Evolutionary conservation across 495 filamentous ascomycete genomes (phyloP).

Genomic region (Bacidia gigantensis): DNA sequence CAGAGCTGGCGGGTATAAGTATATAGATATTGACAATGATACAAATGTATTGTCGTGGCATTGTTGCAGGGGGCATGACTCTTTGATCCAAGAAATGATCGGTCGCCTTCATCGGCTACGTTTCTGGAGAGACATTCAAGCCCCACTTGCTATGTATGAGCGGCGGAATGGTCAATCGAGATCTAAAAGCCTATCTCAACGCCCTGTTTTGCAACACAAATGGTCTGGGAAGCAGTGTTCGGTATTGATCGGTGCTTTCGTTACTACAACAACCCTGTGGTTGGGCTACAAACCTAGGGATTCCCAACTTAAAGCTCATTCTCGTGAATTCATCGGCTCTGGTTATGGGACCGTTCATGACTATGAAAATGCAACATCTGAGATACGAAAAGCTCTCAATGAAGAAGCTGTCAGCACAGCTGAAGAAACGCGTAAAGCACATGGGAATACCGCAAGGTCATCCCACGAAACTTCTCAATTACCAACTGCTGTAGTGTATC

Average conservation of each 20-base stretch:
- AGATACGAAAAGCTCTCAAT: neutral
- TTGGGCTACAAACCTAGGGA: neutral
- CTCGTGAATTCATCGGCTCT: neutral
- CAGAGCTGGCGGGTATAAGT: neutral
- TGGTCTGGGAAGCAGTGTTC: no score
- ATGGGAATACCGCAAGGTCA: constrained; percentile 87
- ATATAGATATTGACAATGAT: neutral
- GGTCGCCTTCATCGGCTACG: no score
- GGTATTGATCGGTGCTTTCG: no score
- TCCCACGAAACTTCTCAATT: constrained; percentile 63
- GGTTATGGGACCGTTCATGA: no score
- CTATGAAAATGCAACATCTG: neutral
- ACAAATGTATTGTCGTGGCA: no score
- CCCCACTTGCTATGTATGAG: no score
- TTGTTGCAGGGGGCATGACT: no score
- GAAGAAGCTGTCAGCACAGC: constrained; percentile 69
- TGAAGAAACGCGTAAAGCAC: constrained; percentile 61
- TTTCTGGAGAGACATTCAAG: no score
- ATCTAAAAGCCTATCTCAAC: no score
- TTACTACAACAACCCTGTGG: neutral
- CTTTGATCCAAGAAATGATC: no score
- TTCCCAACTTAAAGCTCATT: neutral
- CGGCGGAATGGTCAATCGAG: no score
- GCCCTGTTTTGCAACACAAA: no score
- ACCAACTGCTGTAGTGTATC: constrained; percentile 72